Conservation (phyloP, 352 stramenopile species). For the Globisporangium uncinulatum region DNA sequence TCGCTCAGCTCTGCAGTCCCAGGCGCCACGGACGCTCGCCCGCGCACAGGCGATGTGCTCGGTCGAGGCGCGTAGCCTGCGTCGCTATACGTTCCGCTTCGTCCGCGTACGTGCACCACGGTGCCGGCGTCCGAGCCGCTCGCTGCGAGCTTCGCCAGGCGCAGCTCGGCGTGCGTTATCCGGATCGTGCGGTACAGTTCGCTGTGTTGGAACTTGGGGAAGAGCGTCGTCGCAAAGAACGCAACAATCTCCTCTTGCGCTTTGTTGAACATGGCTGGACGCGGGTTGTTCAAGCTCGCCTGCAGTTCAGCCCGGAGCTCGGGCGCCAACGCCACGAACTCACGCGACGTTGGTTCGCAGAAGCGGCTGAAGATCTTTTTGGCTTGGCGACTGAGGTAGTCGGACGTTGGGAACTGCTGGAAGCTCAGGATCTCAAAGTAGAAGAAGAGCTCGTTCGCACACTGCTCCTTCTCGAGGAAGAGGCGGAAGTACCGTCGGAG, state of each 20-base stretch:
- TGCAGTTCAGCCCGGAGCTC: slow-evolving; percentile 26
- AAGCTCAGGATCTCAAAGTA: slow-evolving; percentile 72
- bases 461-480: slow-evolving; percentile 75
- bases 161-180: slow-evolving; percentile 23
- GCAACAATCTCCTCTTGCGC: slow-evolving; percentile 60
- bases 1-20: slow-evolving; percentile 19
- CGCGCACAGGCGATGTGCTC: slow-evolving; percentile 2
- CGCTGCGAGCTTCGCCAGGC: slow-evolving; percentile 16
- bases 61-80: neutral
- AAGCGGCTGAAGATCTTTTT: slow-evolving; percentile 67
- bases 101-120: neutral
- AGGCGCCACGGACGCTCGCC: neutral
- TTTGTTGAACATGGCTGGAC: slow-evolving; percentile 66
- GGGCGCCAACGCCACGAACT: slow-evolving; percentile 39
- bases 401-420: slow-evolving; percentile 70
- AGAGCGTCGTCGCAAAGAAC: slow-evolving; percentile 61
- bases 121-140: slow-evolving; percentile 14
- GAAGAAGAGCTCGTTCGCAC: slow-evolving; percentile 61
- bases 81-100: neutral
- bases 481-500: slow-evolving; percentile 52
- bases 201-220: slow-evolving; percentile 71
- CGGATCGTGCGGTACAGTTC: slow-evolving; percentile 58
- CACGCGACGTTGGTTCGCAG: slow-evolving; percentile 53
- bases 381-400: slow-evolving; percentile 59
- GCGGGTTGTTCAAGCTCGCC: slow-evolving; percentile 26